These are phyloP conservation scores for Polytolypa hystricis DNA, from an alignment of 2,329 filamentous ascomycete genomes.

Conservation along the genomic window DNA sequence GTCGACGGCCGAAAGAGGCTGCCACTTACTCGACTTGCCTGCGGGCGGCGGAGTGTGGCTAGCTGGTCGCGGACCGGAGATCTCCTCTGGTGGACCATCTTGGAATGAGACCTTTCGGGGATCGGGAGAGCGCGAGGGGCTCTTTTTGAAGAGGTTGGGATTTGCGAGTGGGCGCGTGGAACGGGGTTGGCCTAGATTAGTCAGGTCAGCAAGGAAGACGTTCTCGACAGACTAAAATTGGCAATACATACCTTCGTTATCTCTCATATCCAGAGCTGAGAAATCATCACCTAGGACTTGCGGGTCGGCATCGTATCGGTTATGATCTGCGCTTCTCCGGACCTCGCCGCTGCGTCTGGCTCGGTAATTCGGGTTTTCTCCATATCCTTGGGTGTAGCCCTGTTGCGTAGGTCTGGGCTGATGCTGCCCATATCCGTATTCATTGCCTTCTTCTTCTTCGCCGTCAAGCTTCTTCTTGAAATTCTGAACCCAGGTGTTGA, in stretches of 20 bases:
- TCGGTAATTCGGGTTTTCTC: constrained; percentile 32
- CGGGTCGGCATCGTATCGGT: constrained; percentile 89
- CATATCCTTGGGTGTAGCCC: constrained; percentile 25
- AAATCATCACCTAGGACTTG: constrained; percentile 87
- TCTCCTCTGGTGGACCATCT: constrained; percentile 63
- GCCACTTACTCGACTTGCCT: constrained; percentile 84
- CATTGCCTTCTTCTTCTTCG: constrained; percentile 63
- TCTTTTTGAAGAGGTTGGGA: constrained; percentile 68
- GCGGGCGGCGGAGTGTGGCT: constrained; percentile 39
- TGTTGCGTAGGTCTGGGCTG: constrained; percentile 19
- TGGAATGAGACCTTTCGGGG: constrained; percentile 47
- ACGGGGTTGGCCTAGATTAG: constrained; percentile 39
- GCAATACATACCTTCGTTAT: constrained; percentile 43
- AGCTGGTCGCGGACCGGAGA: constrained; percentile 54
- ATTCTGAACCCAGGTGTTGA: constrained; percentile 85
- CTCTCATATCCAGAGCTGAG: constrained; percentile 50
- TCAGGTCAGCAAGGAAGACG: neutral
- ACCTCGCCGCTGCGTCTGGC: constrained; percentile 52
- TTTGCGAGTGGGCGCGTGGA: constrained; percentile 60
- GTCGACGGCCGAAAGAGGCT: constrained; percentile 77
- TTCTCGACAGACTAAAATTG: neutral
- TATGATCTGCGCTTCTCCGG: constrained; percentile 72
- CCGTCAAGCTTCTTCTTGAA: constrained; percentile 92
- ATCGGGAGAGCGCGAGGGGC: constrained; percentile 43
- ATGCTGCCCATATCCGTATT: constrained; percentile 29